Evolutionary conservation across 2,329 filamentous ascomycete genomes (phyloP).

Genomic region (Stachybotrys chlorohalonatus): DNA sequence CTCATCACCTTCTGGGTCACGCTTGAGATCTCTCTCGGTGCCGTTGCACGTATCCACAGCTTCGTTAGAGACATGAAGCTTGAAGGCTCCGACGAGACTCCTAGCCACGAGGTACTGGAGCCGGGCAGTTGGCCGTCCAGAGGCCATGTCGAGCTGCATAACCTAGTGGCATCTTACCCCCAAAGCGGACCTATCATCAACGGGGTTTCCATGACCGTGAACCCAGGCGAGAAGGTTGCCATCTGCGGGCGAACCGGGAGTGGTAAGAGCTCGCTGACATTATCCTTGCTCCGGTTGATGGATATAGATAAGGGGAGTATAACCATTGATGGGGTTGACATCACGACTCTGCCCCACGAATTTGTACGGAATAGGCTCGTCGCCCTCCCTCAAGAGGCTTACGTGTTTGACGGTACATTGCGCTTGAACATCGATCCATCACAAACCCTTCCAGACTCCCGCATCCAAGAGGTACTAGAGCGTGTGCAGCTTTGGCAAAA

Average conservation of each 20-base stretch:
- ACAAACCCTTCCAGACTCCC: conserved; percentile 17
- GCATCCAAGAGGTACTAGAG: conserved; percentile 29
- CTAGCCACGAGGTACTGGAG: conserved; percentile 8
- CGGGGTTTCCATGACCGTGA: conserved; percentile 11
- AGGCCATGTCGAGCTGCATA: conserved; percentile 16
- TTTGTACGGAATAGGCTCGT: conserved; percentile 33
- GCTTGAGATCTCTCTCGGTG: conserved; percentile 27
- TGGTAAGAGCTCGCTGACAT: conserved; percentile 41
- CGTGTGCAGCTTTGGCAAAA: conserved; percentile 32
- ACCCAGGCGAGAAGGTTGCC: conserved; percentile 36
- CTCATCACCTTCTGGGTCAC: conserved; percentile 27
- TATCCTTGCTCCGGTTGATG: conserved; percentile 38
- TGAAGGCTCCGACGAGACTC: conserved; percentile 13
- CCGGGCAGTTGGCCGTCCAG: conserved; percentile 18
- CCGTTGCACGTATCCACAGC: conserved; percentile 23
- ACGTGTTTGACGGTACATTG: conserved; percentile 35
- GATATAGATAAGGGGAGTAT: conserved; percentile 29
- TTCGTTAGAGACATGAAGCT: conserved; percentile 16
- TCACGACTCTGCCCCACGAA: conserved; percentile 30
- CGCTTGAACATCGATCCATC: conserved; percentile 38
- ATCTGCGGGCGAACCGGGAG: conserved; percentile 44
- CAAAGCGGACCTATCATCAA: conserved; percentile 6
- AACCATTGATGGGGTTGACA: conserved; percentile 31
- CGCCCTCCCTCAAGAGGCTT: conserved; percentile 39
- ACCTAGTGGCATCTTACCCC: conserved; percentile 18